Conservation (phyloP, 768 basidiomycete genomes). For the Rhodotorula toruloides region DNA sequence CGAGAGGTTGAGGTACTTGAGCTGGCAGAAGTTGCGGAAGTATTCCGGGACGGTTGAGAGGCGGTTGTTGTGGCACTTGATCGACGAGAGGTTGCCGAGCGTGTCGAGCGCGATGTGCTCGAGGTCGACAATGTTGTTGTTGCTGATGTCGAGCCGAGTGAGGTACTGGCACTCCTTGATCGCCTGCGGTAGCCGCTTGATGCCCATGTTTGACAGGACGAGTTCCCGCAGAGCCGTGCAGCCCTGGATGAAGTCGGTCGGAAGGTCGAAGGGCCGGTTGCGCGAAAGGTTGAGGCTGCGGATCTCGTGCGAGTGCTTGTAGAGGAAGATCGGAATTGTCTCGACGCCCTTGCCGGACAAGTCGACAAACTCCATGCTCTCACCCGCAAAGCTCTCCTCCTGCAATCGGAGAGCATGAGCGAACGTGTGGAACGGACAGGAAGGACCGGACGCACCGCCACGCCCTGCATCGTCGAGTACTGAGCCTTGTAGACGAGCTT, state of each 20-base stretch:
- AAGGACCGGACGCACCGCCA: slow-evolving; percentile 1
- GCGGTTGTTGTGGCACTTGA: slow-evolving; percentile 85
- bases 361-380: slow-evolving; percentile 71
- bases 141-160: slow-evolving; percentile 77
- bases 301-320: slow-evolving; percentile 77
- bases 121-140: slow-evolving; percentile 82
- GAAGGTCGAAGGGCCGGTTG: slow-evolving; percentile 93
- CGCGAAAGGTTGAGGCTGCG: slow-evolving; percentile 79
- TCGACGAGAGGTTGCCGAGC: slow-evolving; percentile 61
- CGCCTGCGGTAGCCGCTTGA: slow-evolving; percentile 84
- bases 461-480: slow-evolving; percentile 16
- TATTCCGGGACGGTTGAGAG: slow-evolving; percentile 79
- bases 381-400: slow-evolving; percentile 62
- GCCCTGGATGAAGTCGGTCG: slow-evolving; percentile 89
- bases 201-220: slow-evolving; percentile 80
- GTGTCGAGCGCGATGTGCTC: slow-evolving; percentile 77
- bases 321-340: slow-evolving; percentile 79
- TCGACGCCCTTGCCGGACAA: slow-evolving; percentile 72
- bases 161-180: slow-evolving; percentile 70
- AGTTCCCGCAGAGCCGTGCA: slow-evolving; percentile 79
- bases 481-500: slow-evolving; percentile 75
- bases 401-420: slow-evolving; percentile 40
- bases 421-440: slow-evolving; percentile 50
- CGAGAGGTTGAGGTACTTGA: slow-evolving; percentile 81
- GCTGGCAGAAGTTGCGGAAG: slow-evolving; percentile 65